These are phyloP conservation scores for Bipolaris oryzae DNA, from an alignment of 2,329 filamentous ascomycete species.

Conservation along the genomic window DNA sequence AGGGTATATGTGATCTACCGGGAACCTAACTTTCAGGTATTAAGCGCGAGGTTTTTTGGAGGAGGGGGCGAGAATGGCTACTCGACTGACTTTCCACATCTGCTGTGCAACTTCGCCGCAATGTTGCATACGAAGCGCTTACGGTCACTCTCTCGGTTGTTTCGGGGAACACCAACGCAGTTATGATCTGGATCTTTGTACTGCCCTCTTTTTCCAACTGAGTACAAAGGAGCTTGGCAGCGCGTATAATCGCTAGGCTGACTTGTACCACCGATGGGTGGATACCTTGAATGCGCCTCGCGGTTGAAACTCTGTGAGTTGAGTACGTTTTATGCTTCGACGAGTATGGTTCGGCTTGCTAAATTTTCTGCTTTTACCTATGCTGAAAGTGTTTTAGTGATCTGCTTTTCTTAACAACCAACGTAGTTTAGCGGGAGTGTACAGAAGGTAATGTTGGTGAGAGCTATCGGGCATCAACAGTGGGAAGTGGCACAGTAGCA, in stretches of 20 bases:
- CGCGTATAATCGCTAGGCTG: not conserved
- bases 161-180: not conserved
- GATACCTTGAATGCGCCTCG: not conserved
- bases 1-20: not conserved
- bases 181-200: not conserved
- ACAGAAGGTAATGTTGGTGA: not conserved
- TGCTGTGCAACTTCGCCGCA: not conserved
- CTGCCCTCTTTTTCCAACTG: not conserved
- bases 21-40: no score
- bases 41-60: not conserved
- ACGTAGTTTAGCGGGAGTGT: no score
- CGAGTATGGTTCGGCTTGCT: no score
- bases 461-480: not conserved
- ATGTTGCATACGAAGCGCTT: not conserved
- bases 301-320: not conserved
- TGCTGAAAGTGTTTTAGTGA: not conserved
- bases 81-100: not conserved
- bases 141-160: not conserved
- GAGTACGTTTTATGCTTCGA: no score
- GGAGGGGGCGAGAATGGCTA: not conserved
- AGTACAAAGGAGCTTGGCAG: not conserved
- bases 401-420: no score
- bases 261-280: not conserved
- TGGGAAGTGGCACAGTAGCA: not conserved
- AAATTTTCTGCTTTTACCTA: not conserved